Conservation (phyloP, 2,329 filamentous ascomycete species). For the Paramyrothecium roridum region DNA sequence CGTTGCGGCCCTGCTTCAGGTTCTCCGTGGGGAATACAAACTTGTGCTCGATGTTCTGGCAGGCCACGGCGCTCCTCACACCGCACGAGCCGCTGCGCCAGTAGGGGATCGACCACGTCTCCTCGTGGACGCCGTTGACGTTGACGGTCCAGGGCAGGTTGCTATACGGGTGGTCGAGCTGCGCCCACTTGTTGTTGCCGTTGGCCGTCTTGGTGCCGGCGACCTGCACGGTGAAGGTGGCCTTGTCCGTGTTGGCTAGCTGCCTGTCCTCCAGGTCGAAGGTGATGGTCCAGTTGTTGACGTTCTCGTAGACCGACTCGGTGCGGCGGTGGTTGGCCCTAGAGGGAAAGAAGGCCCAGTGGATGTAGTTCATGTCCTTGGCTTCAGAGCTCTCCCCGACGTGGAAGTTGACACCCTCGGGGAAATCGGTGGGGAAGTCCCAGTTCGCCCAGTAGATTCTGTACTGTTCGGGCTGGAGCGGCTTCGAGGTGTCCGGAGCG, state of each 20-base stretch:
- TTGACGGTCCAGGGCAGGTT: slow-evolving; percentile 21
- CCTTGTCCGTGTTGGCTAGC: slow-evolving; percentile 29
- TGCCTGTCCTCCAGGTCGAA: slow-evolving; percentile 39
- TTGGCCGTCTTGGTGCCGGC: slow-evolving; percentile 11
- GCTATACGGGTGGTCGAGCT: slow-evolving; percentile 2
- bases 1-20: slow-evolving; percentile 46
- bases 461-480: slow-evolving; percentile 50
- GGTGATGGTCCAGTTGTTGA: slow-evolving; percentile 57
- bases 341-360: slow-evolving; percentile 60
- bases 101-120: slow-evolving; percentile 53
- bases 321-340: slow-evolving; percentile 42
- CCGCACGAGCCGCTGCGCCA: slow-evolving; percentile 45
- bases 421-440: slow-evolving; percentile 56
- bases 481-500: slow-evolving; percentile 40
- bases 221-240: slow-evolving; percentile 14
- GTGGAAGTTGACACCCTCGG: slow-evolving; percentile 51
- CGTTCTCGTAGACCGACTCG: slow-evolving; percentile 36
- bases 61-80: slow-evolving; percentile 54
- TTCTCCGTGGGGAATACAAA: slow-evolving; percentile 47
- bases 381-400: slow-evolving; percentile 47
- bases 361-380: slow-evolving; percentile 57
- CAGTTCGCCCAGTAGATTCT: slow-evolving; percentile 58
- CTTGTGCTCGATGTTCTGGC: slow-evolving; percentile 58
- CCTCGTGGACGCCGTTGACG: slow-evolving; percentile 33
- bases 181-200: slow-evolving; percentile 14